Evolutionary conservation across 1,139 yeast species (phyloP).

Genomic region (Barnettozyma hawaiiensis): DNA sequence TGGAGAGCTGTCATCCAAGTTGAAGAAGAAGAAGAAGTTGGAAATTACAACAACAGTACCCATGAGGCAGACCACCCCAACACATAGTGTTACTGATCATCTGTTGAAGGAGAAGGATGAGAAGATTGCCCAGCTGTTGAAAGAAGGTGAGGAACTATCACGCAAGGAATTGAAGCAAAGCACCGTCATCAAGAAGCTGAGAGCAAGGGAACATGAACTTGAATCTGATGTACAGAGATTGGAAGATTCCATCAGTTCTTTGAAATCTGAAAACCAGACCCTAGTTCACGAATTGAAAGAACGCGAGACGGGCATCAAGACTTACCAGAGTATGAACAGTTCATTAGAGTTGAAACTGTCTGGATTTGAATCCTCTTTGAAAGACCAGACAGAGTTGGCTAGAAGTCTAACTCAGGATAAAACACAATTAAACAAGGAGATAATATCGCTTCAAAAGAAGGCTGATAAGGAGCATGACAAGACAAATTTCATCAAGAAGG

Average conservation of each 20-base stretch:
- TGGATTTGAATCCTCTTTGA: constrained; percentile 1
- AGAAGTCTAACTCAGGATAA: constrained; percentile 36
- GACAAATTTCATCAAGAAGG: constrained; percentile 30
- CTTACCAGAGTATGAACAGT: not conserved
- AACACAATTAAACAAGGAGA: constrained; percentile 32
- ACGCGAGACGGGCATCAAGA: constrained; percentile 24
- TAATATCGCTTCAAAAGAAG: constrained; percentile 25
- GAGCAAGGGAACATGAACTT: constrained; percentile 44
- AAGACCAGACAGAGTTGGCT: constrained; percentile 29
- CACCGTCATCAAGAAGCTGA: constrained; percentile 60
- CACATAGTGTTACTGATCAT: constrained; percentile 11
- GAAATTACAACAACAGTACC: constrained; percentile 4
- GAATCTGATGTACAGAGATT: constrained; percentile 41
- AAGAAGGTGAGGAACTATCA: constrained; percentile 77
- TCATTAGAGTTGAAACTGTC: constrained; percentile 1
- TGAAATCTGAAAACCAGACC: constrained; percentile 29
- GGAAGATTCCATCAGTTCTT: constrained; percentile 31
- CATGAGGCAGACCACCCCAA: not conserved
- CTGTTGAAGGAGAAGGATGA: constrained; percentile 30
- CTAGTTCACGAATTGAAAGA: constrained; percentile 17
- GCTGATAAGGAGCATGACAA: constrained; percentile 29
- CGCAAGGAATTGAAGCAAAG: constrained; percentile 66
- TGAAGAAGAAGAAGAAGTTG: constrained; percentile 9
- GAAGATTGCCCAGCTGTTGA: constrained; percentile 44
- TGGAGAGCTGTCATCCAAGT: constrained; percentile 18